Percentiles rank a stretch among this genome's conserved stretches.
phyloP scores from a whole-genome alignment of 768 basidiomycete genomes.

The Mycena amicta region DNA sequence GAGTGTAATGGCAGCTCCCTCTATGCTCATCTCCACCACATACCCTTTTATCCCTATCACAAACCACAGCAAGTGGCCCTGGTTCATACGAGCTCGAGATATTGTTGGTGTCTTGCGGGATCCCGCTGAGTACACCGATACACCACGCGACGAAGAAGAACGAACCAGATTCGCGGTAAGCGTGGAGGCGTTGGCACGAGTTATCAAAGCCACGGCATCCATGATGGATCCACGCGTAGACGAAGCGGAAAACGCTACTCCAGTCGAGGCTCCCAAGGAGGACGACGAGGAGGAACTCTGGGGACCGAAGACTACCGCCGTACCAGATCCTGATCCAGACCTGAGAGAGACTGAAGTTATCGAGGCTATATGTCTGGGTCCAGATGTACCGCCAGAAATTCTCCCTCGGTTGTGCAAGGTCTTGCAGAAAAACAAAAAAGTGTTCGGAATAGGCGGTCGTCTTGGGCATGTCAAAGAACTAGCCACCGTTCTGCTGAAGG shows the following conservation, averaged over 20 bases:
- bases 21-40: neutral
- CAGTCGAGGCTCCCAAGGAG: neutral
- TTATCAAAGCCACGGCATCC: neutral
- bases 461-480: conserved; percentile 20
- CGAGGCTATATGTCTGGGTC: conserved; percentile 16
- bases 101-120: neutral
- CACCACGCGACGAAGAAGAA: neutral
- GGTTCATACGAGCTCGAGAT: neutral
- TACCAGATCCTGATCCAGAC: conserved; percentile 14
- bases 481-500: conserved; percentile 19
- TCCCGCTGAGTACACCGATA: neutral
- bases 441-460: conserved; percentile 25
- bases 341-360: conserved; percentile 7
- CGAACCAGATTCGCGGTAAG: neutral
- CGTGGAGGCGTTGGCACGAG: neutral
- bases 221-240: neutral
- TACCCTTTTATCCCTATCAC: neutral
- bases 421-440: conserved; percentile 9
- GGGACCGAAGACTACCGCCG: no score
- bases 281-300: conserved; percentile 17
- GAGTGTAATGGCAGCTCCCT: neutral
- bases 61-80: neutral
- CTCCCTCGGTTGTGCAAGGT: conserved; percentile 1
- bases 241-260: neutral
- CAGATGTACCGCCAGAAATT: conserved; percentile 14